Evolutionary conservation across 2,329 filamentous ascomycete genomes (phyloP), one percentile per base, ranked within the genome.

Genomic region (Amphichorda felina): DNA sequence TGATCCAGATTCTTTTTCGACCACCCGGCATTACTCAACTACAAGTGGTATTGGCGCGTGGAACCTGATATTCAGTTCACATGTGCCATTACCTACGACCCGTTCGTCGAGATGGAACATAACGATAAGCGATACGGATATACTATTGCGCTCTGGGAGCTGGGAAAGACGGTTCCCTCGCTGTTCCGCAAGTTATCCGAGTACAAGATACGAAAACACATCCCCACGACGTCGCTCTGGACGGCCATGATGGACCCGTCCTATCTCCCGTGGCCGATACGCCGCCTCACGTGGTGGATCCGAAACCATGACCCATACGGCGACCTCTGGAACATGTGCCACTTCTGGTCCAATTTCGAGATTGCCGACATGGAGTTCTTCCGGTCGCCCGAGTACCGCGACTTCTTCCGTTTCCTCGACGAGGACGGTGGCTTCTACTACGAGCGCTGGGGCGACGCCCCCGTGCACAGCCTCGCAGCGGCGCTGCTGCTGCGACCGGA

Each of bases 221-320:
- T 63, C 17, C 47, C 49, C 9, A 53, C 54, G 17, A 57, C 46
- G 19, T 47, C 49, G 36, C 46, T 63, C 17, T 66, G 62, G 9
- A 69, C 62, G 3, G 70, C 64, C 46, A 77, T 52, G 9, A 80
- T 41, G 32, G 59, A 56, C 0, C 71, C 69, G 38, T 70, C 70
- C 19, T 59, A 63, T 44, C 59, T 66, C 40, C 66, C 61, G 2
- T 63, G 54, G 41, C 61, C 61, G 5, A 47, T 65, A 30, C 54
- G 61, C 7, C 46, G 48, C n/a, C 44, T 63, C 39, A 47, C 50
- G 33, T 55, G 50, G 47, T 39, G 60, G 16, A 16, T 36, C n/a
- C 48, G 57, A 3, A 53, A 62, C 43, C 55, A 55, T 29, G 57
- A 63, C 36, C 42, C 45, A 3, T 46, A 51, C 29, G 62, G 61